Evolutionary conservation across 2,329 filamentous ascomycete genomes (phyloP).

Genomic region (Sporothrix euskadiensis): DNA sequence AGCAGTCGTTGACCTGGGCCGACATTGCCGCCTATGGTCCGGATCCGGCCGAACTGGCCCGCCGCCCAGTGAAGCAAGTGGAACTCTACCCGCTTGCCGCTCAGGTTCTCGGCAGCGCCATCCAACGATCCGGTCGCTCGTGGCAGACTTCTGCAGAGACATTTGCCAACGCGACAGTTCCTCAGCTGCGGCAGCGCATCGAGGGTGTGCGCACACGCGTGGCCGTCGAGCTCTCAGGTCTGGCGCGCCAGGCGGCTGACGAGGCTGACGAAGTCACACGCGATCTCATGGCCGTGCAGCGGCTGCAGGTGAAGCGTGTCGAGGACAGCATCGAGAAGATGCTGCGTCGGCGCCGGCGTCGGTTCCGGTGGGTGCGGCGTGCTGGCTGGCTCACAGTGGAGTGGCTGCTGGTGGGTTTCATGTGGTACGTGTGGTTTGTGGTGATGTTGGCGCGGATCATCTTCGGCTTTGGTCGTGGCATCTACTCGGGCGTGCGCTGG

Average conservation of each 20-base stretch:
- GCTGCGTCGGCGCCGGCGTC: conserved; percentile 65
- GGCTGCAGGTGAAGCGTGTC: conserved; percentile 77
- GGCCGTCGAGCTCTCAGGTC: conserved; percentile 55
- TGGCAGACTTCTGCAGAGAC: conserved; percentile 61
- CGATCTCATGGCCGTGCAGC: conserved; percentile 73
- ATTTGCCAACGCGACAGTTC: conserved; percentile 60
- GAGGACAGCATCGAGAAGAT: conserved; percentile 77
- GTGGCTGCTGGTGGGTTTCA: conserved; percentile 81
- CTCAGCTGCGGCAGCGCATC: conserved; percentile 52
- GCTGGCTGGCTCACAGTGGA: conserved; percentile 81
- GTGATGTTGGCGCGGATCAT: conserved; percentile 73
- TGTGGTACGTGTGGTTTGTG: conserved; percentile 94
- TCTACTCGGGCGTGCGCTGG: conserved; percentile 68
- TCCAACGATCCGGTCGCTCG: conserved; percentile 50
- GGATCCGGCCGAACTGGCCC: conserved; percentile 39
- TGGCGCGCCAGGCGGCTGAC: conserved; percentile 69
- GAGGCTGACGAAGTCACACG: conserved; percentile 77
- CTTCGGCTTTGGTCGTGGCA: conserved; percentile 61
- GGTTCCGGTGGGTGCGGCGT: conserved; percentile 72
- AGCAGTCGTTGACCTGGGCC: conserved; percentile 42
- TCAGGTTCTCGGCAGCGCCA: conserved; percentile 51
- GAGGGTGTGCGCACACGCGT: conserved; percentile 51
- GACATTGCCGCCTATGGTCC: conserved; percentile 48
- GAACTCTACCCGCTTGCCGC: conserved; percentile 56
- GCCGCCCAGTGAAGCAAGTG: conserved; percentile 43